Conservation (phyloP, 345 rosid species). For the Alliaria petiolata region DNA sequence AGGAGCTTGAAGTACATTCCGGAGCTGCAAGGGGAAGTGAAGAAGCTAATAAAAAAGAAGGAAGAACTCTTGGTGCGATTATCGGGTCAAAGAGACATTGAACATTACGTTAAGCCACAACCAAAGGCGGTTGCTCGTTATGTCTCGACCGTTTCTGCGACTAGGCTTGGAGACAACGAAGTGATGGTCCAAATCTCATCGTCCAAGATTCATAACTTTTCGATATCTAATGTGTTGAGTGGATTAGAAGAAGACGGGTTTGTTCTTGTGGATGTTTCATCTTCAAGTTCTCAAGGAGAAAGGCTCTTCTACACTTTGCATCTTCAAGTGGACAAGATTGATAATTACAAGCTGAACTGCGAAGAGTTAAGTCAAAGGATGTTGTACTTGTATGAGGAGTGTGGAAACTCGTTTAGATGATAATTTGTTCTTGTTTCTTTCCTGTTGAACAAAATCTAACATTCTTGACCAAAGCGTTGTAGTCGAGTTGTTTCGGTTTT, state of each 20-base stretch:
- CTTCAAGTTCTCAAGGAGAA: slow-evolving; percentile 49
- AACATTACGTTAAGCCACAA: slow-evolving; percentile 13
- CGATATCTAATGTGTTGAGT: slow-evolving; percentile 40
- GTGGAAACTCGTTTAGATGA: slow-evolving; percentile 21
- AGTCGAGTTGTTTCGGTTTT: slow-evolving; percentile 15
- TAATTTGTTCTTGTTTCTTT: background rate
- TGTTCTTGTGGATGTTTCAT: slow-evolving; percentile 48
- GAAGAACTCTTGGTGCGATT: slow-evolving; percentile 39
- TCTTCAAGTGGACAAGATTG: slow-evolving; percentile 39
- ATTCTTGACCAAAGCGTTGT: slow-evolving; percentile 14
- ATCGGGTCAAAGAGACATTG: slow-evolving; percentile 24
- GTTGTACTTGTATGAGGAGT: slow-evolving; percentile 30
- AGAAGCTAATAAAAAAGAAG: slow-evolving; percentile 36
- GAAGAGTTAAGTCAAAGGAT: slow-evolving; percentile 40
- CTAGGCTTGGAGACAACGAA: slow-evolving; percentile 42
- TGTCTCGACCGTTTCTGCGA: slow-evolving; percentile 36
- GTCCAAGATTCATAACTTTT: slow-evolving; percentile 24
- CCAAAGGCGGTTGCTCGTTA: slow-evolving; percentile 20
- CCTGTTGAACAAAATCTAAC: slow-evolving; percentile 4
- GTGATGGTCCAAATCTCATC: slow-evolving; percentile 47
- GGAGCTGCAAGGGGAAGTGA: slow-evolving; percentile 43
- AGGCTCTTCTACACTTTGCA: slow-evolving; percentile 53
- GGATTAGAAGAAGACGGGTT: slow-evolving; percentile 47
- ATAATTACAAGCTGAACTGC: slow-evolving; percentile 16
- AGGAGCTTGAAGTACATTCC: slow-evolving; percentile 51